Conservation (phyloP, 495 filamentous ascomycete genomes). For the Talaromyces adpressus region DNA sequence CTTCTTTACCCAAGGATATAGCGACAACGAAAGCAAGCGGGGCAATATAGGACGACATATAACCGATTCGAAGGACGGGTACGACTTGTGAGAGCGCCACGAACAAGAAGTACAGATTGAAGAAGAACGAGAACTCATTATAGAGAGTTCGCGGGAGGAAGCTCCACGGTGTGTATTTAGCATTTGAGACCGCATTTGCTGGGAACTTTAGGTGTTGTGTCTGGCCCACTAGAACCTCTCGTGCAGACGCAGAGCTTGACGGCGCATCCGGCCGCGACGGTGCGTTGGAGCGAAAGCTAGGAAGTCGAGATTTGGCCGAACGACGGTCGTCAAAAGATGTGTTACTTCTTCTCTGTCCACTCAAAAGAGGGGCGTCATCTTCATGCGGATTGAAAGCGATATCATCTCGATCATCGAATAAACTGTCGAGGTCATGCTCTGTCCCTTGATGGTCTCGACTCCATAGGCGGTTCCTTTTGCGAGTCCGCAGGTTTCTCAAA, state of each 20-base stretch:
- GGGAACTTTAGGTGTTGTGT: constrained; percentile 39
- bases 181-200: constrained; percentile 83
- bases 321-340: constrained; percentile 25
- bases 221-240: constrained; percentile 38
- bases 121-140: constrained; percentile 99
- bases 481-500: constrained; percentile 62
- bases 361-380: constrained; percentile 58
- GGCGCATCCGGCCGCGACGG: constrained; percentile 1
- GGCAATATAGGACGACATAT: constrained; percentile 88
- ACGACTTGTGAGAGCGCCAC: constrained; percentile 93
- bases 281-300: constrained; percentile 23
- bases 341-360: constrained; percentile 17
- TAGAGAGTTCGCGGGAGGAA: constrained; percentile 93
- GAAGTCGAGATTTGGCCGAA: constrained; percentile 20
- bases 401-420: constrained; percentile 46
- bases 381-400: constrained; percentile 41
- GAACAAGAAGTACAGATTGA: constrained; percentile 97
- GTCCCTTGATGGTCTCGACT: constrained; percentile 27
- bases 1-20: constrained; percentile 93
- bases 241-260: constrained; percentile 22
- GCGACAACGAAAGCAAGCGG: constrained; percentile 86
- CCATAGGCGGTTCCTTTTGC: constrained; percentile 57
- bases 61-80: constrained; percentile 82
- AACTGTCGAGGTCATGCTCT: constrained; percentile 48
- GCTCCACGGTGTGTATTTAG: constrained; percentile 94